Base-by-base conservation (phyloP, 208 protist species). In the Leptomonas pyrrhocoris region DNA sequence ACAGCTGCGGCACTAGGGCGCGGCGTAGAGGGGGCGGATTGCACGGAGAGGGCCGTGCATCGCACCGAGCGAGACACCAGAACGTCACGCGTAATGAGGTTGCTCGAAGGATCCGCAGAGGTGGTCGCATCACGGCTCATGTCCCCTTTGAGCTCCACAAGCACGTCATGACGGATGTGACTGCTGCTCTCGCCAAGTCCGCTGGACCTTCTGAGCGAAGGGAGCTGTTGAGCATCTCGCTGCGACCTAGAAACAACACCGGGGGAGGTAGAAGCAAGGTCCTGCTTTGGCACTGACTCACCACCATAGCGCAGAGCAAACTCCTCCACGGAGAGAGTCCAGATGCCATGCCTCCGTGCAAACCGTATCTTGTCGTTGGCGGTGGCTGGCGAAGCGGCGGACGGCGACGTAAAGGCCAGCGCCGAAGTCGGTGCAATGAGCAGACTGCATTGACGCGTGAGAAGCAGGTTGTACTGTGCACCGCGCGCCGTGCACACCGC, bases 381-480 rank as follows among this genome's bases (percentile, higher is more conserved):
- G 8, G 46, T 53, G 21, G 25, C 46, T n/a, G 58, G 18, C 3
- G 34, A 64, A 2, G 48, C 50, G 21, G 48, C 55, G 6, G 60
- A 50, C 18, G 45, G 36, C 19, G 63, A 51, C 3, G 62, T 69
- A 23, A 51, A 42, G 38, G 38, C 43, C 25, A 73, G 50, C 36
- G 25, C 15, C 4, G 54, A 25, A 27, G 64, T 30, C 16, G 84
- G 66, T 13, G 84, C 54, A 7, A 93, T 73, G 4, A 93, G 70
- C 8, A 90, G 28, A 16, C 56, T 57, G 53, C 84, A 90, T 13
- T 63, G 62, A 15, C 61, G 61, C 21, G 77, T 85, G 28, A 93
- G 68, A 4, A 67, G 27, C 15, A 59, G 15, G 45, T 76, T 83
- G 70, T 81, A 93, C 18, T 11, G 60, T 23, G 81, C 81, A 21